phyloP scores from a whole-genome alignment of 257 asterid genomes.

The Solanum etuberosum region DNA sequence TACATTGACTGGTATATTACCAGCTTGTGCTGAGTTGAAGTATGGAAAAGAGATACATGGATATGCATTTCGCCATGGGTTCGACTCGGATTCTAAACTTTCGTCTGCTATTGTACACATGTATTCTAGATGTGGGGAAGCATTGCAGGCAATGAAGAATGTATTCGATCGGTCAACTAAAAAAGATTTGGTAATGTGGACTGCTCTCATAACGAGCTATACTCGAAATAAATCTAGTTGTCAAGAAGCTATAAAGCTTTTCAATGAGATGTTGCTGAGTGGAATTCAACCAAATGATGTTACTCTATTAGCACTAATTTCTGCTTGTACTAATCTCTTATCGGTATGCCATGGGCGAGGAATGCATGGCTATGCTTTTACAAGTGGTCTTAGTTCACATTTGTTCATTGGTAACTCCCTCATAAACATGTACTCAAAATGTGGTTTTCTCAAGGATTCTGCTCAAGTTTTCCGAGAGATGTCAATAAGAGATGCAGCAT shows the following conservation, averaged over 20 bases:
- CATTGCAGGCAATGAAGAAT: slow-evolving; percentile 20
- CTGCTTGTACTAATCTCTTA: slow-evolving; percentile 36
- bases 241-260: slow-evolving; percentile 40
- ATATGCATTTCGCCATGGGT: slow-evolving; percentile 37
- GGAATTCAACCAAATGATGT: slow-evolving; percentile 43
- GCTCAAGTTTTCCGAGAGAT: slow-evolving; percentile 36
- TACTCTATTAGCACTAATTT: slow-evolving; percentile 46
- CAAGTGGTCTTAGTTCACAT: slow-evolving; percentile 27
- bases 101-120: slow-evolving; percentile 39
- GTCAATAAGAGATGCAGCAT: slow-evolving; percentile 35
- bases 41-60: slow-evolving; percentile 54
- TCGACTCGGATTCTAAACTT: slow-evolving; percentile 35
- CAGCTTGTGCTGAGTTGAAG: slow-evolving; percentile 31
- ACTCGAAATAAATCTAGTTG: slow-evolving; percentile 24
- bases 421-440: slow-evolving; percentile 60
- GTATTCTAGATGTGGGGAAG: slow-evolving; percentile 37
- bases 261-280: slow-evolving; percentile 39
- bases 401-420: slow-evolving; percentile 46
- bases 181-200: slow-evolving; percentile 67
- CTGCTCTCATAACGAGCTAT: slow-evolving; percentile 49
- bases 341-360: slow-evolving; percentile 28
- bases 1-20: slow-evolving; percentile 44
- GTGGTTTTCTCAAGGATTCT: slow-evolving; percentile 46
- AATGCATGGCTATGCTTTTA: slow-evolving; percentile 40
- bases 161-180: slow-evolving; percentile 33